Conservation (phyloP, 1,139 yeast genomes). For the Protomyces arabidopsidicola region DNA sequence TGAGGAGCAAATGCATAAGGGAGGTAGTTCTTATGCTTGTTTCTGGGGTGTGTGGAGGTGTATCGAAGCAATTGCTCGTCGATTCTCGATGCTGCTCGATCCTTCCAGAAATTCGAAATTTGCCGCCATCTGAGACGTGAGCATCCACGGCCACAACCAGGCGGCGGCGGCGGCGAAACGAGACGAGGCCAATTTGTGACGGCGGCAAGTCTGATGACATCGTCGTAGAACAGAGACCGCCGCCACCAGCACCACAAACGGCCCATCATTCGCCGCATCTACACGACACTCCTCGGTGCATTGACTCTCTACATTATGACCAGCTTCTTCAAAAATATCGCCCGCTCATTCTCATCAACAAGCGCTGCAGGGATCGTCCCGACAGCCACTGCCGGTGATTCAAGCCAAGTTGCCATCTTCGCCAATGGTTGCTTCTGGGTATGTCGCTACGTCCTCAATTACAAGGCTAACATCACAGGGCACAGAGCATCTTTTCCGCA, state of each 20-base stretch:
- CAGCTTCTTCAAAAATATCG: constrained; percentile 23
- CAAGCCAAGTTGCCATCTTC: constrained; percentile 43
- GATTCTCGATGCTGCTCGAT: too few relatives aligned
- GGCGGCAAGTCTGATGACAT: too few relatives aligned
- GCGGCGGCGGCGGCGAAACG: too few relatives aligned
- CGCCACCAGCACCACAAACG: background rate
- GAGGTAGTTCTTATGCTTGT: too few relatives aligned
- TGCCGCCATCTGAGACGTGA: too few relatives aligned
- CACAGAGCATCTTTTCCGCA: constrained; percentile 74
- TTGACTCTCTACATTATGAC: constrained; percentile 6
- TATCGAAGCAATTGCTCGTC: too few relatives aligned
- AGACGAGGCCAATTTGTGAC: too few relatives aligned
- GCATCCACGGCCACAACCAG: too few relatives aligned
- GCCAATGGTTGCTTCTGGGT: constrained; percentile 94
- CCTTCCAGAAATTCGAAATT: too few relatives aligned
- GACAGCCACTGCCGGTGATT: constrained; percentile 12
- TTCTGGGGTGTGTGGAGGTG: too few relatives aligned
- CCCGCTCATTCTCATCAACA: constrained; percentile 21
- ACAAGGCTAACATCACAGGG: constrained; percentile 35
- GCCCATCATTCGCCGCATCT: background rate
- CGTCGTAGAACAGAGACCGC: too few relatives aligned
- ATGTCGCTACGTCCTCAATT: background rate
- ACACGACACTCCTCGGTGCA: background rate
- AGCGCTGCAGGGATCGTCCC: constrained; percentile 22
- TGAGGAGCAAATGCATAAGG: background rate